Percentiles rank a stretch among this genome's conserved stretches.
These are phyloP conservation scores for Boletus hoseneyae DNA, from an alignment of 1,284 basidiomycete species.

Conservation along the genomic window DNA sequence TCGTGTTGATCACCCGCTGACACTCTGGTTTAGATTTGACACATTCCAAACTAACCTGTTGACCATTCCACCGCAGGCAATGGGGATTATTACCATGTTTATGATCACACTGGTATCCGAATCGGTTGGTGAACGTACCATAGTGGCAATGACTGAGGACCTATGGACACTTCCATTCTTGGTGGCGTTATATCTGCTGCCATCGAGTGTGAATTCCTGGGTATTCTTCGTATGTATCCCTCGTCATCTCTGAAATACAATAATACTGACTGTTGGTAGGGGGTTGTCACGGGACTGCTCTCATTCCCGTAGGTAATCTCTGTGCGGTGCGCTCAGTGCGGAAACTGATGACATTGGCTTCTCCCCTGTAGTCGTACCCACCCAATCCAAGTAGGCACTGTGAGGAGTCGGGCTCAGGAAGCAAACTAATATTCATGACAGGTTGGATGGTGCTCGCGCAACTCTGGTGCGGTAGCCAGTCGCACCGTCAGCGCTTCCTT, in stretches of 20 bases:
- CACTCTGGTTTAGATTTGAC: slow-evolving; percentile 41
- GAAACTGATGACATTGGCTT: neutral
- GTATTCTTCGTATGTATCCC: slow-evolving; percentile 10
- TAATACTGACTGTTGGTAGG: slow-evolving; percentile 15
- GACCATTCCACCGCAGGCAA: slow-evolving; percentile 50
- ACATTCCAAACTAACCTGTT: slow-evolving; percentile 62
- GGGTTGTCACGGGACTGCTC: slow-evolving; percentile 29
- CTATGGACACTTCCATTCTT: slow-evolving; percentile 42
- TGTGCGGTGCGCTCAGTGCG: no score
- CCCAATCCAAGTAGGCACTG: slow-evolving; percentile 33
- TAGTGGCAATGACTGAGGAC: slow-evolving; percentile 47
- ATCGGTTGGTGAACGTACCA: slow-evolving; percentile 42
- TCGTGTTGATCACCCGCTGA: neutral
- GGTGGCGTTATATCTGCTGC: slow-evolving; percentile 14
- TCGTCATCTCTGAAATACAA: neutral
- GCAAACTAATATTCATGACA: slow-evolving; percentile 23
- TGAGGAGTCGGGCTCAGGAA: no score
- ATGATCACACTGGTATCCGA: slow-evolving; percentile 45
- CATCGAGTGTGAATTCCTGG: slow-evolving; percentile 13
- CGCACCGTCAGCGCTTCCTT: slow-evolving; percentile 54
- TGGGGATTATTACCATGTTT: slow-evolving; percentile 44
- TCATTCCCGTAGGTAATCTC: slow-evolving; percentile 32
- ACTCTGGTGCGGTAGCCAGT: slow-evolving; percentile 51
- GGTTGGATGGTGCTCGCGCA: slow-evolving; percentile 55
- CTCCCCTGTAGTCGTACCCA: slow-evolving; percentile 30